These are phyloP conservation scores for Polyplosphaeria fusca DNA, from an alignment of 495 filamentous ascomycete genomes.

Conservation along the genomic window DNA sequence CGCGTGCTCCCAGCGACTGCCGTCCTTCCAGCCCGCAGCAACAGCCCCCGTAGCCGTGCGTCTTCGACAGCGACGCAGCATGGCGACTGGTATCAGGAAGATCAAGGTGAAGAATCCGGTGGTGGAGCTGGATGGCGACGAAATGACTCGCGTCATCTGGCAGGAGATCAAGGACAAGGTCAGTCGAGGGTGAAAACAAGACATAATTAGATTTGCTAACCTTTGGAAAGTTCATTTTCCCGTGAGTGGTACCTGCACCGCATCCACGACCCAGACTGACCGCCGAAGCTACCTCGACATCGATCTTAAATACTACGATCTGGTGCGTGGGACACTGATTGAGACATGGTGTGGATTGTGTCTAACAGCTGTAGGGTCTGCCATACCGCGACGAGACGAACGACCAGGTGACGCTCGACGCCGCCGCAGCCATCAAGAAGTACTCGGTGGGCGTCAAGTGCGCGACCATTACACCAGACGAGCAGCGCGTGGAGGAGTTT, in stretches of 20 bases:
- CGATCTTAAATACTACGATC: conserved; percentile 98
- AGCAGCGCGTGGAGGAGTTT: conserved; percentile 94
- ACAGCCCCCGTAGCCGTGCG: background rate
- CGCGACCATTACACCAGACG: conserved; percentile 97
- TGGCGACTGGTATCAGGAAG: conserved; percentile 51
- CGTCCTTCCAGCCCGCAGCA: background rate
- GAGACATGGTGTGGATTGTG: background rate
- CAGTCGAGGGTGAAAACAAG: background rate
- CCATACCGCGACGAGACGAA: conserved; percentile 94
- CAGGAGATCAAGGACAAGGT: conserved; percentile 92
- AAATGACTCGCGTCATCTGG: conserved; percentile 99
- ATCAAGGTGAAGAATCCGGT: conserved; percentile 98
- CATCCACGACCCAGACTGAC: conserved; percentile 1
- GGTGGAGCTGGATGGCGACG: conserved; percentile 92
- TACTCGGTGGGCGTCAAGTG: conserved; percentile 98
- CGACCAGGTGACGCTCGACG: conserved; percentile 90
- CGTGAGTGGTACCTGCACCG: conserved; percentile 49
- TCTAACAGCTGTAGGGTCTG: conserved; percentile 56
- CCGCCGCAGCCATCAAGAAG: conserved; percentile 96
- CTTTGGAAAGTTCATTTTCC: conserved; percentile 71
- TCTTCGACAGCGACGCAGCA: conserved; percentile 25
- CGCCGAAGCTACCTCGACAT: conserved; percentile 73
- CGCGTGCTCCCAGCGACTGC: background rate
- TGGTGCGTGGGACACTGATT: conserved; percentile 48
- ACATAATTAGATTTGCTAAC: conserved; percentile 2